Base-by-base conservation (phyloP, 495 filamentous ascomycete species). In the Hypoxylon intermedium region DNA sequence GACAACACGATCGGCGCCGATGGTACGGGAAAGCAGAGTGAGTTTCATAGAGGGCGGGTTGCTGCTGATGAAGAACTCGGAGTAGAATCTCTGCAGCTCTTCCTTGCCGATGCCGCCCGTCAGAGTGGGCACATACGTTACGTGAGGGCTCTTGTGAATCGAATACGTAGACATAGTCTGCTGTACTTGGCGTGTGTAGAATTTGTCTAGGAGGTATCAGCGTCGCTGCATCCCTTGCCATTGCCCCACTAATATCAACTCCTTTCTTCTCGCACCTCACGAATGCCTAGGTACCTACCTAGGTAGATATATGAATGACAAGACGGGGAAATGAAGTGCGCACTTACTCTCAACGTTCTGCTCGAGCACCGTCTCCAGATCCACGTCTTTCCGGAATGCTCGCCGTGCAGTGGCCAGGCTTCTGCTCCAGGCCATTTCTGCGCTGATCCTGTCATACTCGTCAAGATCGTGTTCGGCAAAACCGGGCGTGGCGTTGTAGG, bases 61-160 rank as follows among this genome's bases (percentile, higher is more conserved):
- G 15, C 75, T 60, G 0, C 81, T 75, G 5, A 88, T 75, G 74
- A 91, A 91, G 63, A 85, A 83, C 6, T 87, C 74, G 0, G 80
- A 79, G 64, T 91, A 91, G 73, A 91, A 92, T 9, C 79, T 74
- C n/a, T 77, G 74, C 2, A 91, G 74, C 16, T 88, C 84, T 41
- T 85, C 79, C 1, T 77, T 60, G 0, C 88, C 89, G 15, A 87
- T 81, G 0, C 83, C 89, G 7, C 89, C 89, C 7, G 84, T 88
- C 52, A 89, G 47, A 0, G 69, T 74, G 4, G 72, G 72, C 26
- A 72, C 33, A 58, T 71, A 52, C 0, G 87, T 86, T 11, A 86
- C 83, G 9, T 80, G 75, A 0, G 85, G 83, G 1, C 75, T 74
- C 50, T 74, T 74, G 45, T 78, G 68, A 5, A 72, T 58, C 24